Evolutionary conservation across 2,329 filamentous ascomycete species (phyloP), one percentile per base, ranked within the genome.

Genomic region (Bretziella fagacearum): DNA sequence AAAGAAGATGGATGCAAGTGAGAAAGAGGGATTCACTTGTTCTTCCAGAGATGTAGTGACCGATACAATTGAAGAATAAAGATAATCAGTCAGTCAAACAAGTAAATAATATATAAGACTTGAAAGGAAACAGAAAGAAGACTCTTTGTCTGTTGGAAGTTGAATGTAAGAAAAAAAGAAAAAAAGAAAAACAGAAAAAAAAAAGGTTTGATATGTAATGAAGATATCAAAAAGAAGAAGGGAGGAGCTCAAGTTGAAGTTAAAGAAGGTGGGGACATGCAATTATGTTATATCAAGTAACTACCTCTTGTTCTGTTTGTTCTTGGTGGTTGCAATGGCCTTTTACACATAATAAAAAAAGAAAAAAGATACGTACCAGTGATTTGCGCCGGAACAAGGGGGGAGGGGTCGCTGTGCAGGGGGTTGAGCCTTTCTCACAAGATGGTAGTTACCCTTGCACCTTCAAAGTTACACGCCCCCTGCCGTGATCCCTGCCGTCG

Each of bases 21-120:
- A 32, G 37, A 18, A 25, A 41, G 41, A 33, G 4, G 18, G 40
- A 39, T 29, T 39, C 39, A 39, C 39, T 39, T 47, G 20, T 42
- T 47, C 37, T 47, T 40, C 46, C 46, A 47, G 46, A 43, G 44
- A 47, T 29, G 26, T 30, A 47, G 46, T 47, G 36, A 47, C 26
- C 46, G 46, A 39, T 47, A 18, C 3, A 40, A 17, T 22, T 39
- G 35, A 39, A 39, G 20, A 39, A 7, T 22, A 39, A 35, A 18
- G 7, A 46, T 29, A 25, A 3, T n/a, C 6, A 42, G 13, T 23
- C 29, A 47, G 46, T 43, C 36, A 42, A 39, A n/a, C 17, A 29
- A 27, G 22, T 22, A 45, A 23, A 18, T 22, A 7, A 6, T 5
- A 23, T 18, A 23, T 20, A 22, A 33, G 20, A 13, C 18, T 13